These are phyloP conservation scores for Boletellus emodensis DNA, from an alignment of 768 basidiomycete genomes.

Conservation along the genomic window DNA sequence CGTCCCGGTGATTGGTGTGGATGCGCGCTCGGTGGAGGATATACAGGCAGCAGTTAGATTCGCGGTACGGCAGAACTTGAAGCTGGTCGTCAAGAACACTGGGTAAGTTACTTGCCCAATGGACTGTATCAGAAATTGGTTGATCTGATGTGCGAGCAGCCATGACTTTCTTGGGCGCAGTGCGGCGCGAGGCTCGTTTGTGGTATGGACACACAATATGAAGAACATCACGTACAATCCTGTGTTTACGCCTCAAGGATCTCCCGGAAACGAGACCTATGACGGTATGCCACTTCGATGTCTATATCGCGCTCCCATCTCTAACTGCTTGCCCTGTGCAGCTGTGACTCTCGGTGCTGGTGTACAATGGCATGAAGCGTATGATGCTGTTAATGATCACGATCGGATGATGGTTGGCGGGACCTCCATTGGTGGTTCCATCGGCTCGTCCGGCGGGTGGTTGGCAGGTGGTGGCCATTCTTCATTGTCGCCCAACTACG, in stretches of 20 bases:
- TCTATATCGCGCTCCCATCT: neutral
- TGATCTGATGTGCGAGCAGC: constrained; percentile 7
- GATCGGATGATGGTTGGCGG: too few relatives aligned
- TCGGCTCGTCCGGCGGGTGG: too few relatives aligned
- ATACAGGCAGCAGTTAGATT: constrained; percentile 27
- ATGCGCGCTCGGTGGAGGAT: constrained; percentile 21
- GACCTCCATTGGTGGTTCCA: too few relatives aligned
- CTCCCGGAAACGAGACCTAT: constrained; percentile 12
- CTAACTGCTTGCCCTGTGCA: constrained; percentile 15
- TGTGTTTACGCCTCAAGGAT: constrained; percentile 33
- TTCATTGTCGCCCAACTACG: too few relatives aligned
- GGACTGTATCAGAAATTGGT: neutral
- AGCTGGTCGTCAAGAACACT: constrained; percentile 27
- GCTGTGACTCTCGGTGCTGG: too few relatives aligned
- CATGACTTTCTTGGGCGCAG: constrained; percentile 42
- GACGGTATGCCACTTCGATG: constrained; percentile 15
- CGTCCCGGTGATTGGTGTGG: constrained; percentile 25
- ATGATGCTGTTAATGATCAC: too few relatives aligned
- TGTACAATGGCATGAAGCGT: too few relatives aligned
- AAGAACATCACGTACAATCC: constrained; percentile 36
- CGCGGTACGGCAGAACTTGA: constrained; percentile 17
- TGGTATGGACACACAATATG: constrained; percentile 43
- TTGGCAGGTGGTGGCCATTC: too few relatives aligned
- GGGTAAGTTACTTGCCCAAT: constrained; percentile 14
- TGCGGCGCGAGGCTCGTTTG: constrained; percentile 34